These are phyloP conservation scores for Ascosphaera acerosa DNA, from an alignment of 2,329 filamentous ascomycete species.

Conservation along the genomic window DNA sequence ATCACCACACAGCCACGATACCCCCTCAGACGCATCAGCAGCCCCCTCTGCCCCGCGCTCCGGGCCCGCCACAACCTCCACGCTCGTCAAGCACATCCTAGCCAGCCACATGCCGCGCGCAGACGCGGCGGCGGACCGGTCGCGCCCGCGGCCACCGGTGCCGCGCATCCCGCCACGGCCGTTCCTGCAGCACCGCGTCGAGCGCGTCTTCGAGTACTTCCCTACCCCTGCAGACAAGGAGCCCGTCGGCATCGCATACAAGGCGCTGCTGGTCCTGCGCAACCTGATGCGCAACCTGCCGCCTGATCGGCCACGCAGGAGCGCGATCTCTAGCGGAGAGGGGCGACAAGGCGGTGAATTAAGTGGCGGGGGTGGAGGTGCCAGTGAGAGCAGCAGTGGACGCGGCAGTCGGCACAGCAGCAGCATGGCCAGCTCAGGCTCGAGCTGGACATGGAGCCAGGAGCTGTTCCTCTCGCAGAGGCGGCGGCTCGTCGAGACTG, in stretches of 20 bases:
- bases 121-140: not conserved
- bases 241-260: conserved; percentile 22
- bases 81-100: not conserved
- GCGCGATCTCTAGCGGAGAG: conserved; percentile 3
- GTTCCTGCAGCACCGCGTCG: conserved; percentile 16
- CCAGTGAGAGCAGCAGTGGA: conserved; percentile 2
- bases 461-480: conserved; percentile 17
- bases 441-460: conserved; percentile 16
- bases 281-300: conserved; percentile 22
- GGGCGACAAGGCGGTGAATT: conserved; percentile 5
- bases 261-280: conserved; percentile 21
- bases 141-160: conserved; percentile 4
- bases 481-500: conserved; percentile 15
- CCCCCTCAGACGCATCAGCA: conserved; percentile 5
- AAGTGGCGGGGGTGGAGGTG: too few species aligned
- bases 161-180: conserved; percentile 11
- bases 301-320: not conserved
- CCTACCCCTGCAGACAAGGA: conserved; percentile 20
- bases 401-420: conserved; percentile 4
- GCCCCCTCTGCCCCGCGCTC: conserved; percentile 1
- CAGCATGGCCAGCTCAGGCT: conserved; percentile 9
- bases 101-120: not conserved
- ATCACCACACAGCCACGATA: too few species aligned
- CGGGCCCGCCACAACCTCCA: not conserved
- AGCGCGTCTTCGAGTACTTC: conserved; percentile 17